Evolutionary conservation across 2,329 filamentous ascomycete genomes (phyloP).

Genomic region (Knufia fluminis): DNA sequence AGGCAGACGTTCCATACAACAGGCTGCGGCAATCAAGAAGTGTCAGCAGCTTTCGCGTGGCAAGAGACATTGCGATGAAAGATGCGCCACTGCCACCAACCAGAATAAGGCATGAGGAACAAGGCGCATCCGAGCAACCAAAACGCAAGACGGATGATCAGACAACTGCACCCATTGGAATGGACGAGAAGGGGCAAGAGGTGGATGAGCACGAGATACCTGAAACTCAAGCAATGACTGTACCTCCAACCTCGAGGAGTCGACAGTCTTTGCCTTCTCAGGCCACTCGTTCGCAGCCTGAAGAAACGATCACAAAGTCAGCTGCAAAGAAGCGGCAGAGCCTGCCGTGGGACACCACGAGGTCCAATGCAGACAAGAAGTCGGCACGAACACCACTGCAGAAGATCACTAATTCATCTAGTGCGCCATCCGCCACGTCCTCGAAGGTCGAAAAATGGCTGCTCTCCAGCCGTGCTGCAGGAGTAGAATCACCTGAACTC

Average conservation of each 20-base stretch:
- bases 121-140: background rate
- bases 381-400: background rate
- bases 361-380: background rate
- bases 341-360: background rate
- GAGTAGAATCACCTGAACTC: slow-evolving; percentile 5
- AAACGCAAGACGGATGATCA: background rate
- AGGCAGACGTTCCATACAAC: background rate
- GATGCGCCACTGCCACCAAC: too few species aligned
- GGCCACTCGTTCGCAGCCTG: background rate
- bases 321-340: background rate
- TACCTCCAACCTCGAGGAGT: background rate
- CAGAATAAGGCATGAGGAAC: background rate
- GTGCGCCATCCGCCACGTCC: background rate
- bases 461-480: background rate
- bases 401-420: background rate
- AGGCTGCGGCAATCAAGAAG: background rate
- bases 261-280: background rate
- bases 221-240: background rate
- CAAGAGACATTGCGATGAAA: background rate
- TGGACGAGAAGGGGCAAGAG: background rate
- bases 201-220: background rate
- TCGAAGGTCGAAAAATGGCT: slow-evolving; percentile 9
- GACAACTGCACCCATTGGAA: background rate
- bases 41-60: background rate
- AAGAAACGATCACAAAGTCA: background rate